These are phyloP conservation scores for Saccharomycopsis amapae DNA, from an alignment of 805 yeast species.

Conservation along the genomic window DNA sequence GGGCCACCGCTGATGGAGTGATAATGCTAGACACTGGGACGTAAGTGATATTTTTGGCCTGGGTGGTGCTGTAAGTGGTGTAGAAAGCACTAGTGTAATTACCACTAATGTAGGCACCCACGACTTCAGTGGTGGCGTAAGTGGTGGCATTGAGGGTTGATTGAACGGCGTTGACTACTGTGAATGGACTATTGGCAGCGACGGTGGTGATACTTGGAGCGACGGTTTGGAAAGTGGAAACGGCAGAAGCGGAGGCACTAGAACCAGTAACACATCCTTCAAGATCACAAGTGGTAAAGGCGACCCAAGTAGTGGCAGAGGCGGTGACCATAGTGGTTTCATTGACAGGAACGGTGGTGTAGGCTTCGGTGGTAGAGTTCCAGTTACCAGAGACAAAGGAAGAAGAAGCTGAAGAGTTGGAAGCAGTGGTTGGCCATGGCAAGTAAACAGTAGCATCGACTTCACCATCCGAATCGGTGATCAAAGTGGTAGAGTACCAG, in stretches of 20 bases:
- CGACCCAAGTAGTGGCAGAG: slow-evolving; percentile 9
- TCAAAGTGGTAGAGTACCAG: slow-evolving; percentile 17
- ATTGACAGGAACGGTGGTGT: slow-evolving; percentile 9
- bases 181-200: neutral
- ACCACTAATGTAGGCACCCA: slow-evolving; percentile 10
- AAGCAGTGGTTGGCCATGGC: slow-evolving; percentile 12
- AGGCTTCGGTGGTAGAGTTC: neutral
- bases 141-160: slow-evolving; percentile 11
- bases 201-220: slow-evolving; percentile 8
- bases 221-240: slow-evolving; percentile 18
- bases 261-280: slow-evolving; percentile 18
- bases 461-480: slow-evolving; percentile 17
- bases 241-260: slow-evolving; percentile 12
- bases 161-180: slow-evolving; percentile 6
- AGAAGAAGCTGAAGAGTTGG: slow-evolving; percentile 1
- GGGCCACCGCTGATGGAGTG: neutral
- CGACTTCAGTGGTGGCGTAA: slow-evolving; percentile 10
- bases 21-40: slow-evolving; percentile 15
- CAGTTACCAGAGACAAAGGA: neutral
- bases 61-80: slow-evolving; percentile 10
- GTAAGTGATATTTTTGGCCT: slow-evolving; percentile 7
- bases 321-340: slow-evolving; percentile 10
- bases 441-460: slow-evolving; percentile 20
- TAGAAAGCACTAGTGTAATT: slow-evolving; percentile 9
- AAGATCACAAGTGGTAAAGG: slow-evolving; percentile 12